Evolutionary conservation across 2,329 filamentous ascomycete species (phyloP), one percentile per base, ranked within the genome.

Genomic region (Fusarium udum): DNA sequence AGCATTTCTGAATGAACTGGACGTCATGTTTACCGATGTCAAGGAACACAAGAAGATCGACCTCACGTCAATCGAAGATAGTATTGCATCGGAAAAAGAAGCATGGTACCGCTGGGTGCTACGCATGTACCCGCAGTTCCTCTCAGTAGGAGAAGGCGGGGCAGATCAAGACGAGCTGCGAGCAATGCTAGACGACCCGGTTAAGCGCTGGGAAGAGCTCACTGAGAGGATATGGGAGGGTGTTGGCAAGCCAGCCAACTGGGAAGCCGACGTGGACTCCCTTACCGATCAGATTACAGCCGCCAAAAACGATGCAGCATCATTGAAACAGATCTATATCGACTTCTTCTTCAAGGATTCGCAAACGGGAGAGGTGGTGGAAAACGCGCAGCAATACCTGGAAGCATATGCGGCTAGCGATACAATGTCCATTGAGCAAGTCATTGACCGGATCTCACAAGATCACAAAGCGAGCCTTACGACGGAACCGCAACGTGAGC

Each of bases 31-130:
- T 69, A 78, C 85, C 10, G 84, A 86, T 57, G 86, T 85, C 58
- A 85, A 83, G 72, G 79, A 82, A 22, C 79, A 83, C 71, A 83
- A 83, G 42, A 77, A 83, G 49, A 76, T 82, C n/a, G 82, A 83
- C 58, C 78, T 89, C 18, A 80, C 82, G 46, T 79, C 77, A 24
- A 84, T 90, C 45, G 87, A 89, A 72, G 82, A 83, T 28, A 84
- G 84, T 67, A 85, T 90, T 73, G 80, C 82, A 15, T 83, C 83
- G 34, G 87, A 89, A 76, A 88, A 87, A 75, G 83, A 84, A 67
- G 83, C 83, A 16, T 90, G 88, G 87, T 87, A 88, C 64, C 83
- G 85, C 61, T 85, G 82, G 78, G 82, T 84, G 7, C 70, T 85
- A 51, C 78, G 82, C n/a, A 79, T 75, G 62, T 80, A 83, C 53